Percentiles rank a stretch among this genome's conserved stretches.
Conservation (phyloP, 2,329 filamentous ascomycete species). For the Biscogniauxia marginata region DNA sequence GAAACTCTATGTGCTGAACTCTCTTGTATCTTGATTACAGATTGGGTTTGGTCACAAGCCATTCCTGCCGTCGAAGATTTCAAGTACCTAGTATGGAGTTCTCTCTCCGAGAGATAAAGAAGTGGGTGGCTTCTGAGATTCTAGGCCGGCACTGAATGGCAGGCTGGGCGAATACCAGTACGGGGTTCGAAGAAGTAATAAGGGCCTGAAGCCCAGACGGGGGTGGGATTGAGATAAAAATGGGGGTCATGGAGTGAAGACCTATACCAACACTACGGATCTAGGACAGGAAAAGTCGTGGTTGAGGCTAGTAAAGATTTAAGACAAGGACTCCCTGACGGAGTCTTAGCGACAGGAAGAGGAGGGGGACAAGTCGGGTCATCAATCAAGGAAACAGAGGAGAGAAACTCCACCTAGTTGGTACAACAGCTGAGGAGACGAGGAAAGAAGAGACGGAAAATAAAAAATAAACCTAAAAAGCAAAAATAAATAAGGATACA, state of each 20-base stretch:
- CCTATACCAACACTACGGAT: constrained; percentile 13
- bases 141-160: constrained; percentile 11
- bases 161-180: constrained; percentile 12
- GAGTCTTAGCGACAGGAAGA: constrained; percentile 7
- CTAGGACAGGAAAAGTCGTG: constrained; percentile 2
- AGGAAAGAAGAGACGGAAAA: not conserved
- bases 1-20: constrained; percentile 7
- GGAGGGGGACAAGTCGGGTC: constrained; percentile 4
- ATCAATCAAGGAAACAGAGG: constrained; percentile 10
- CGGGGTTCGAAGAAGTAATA: constrained; percentile 18
- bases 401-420: not conserved
- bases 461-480: constrained; percentile 3
- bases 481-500: constrained; percentile 4
- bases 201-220: not conserved
- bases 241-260: constrained; percentile 13
- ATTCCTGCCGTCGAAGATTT: constrained; percentile 12
- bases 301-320: not conserved
- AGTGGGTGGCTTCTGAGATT: constrained; percentile 6
- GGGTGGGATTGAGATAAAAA: constrained; percentile 6
- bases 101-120: constrained; percentile 3
- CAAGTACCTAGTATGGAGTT: constrained; percentile 7
- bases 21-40: constrained; percentile 10
- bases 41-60: constrained; percentile 14
- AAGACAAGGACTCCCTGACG: constrained; percentile 3
- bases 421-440: not conserved